Conservation (phyloP, 331 rosid species). For the Cydonia oblonga region DNA sequence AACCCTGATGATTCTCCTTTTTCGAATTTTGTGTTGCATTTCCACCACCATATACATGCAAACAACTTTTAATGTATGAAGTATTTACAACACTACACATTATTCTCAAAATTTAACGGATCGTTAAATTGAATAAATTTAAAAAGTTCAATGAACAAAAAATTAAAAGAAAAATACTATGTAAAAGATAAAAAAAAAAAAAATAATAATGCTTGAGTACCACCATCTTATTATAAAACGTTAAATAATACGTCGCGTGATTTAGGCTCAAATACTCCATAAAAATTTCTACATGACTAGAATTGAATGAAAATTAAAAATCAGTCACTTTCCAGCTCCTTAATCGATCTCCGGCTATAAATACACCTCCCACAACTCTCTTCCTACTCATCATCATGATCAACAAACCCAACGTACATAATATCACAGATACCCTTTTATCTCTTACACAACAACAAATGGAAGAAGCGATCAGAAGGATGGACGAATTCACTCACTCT, state of each 20-base stretch:
- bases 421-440: background rate
- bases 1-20: background rate
- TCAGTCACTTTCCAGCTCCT: background rate
- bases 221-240: too few species aligned
- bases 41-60: too few species aligned
- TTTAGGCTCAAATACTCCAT: too few species aligned
- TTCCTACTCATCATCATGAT: background rate
- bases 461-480: conserved; percentile 67
- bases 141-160: too few species aligned
- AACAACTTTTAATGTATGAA: too few species aligned
- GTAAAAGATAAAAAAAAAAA: too few species aligned
- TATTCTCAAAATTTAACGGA: too few species aligned
- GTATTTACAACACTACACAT: too few species aligned
- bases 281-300: background rate
- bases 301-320: background rate
- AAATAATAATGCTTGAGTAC: too few species aligned
- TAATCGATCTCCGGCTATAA: background rate
- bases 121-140: too few species aligned
- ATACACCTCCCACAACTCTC: background rate
- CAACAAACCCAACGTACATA: background rate
- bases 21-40: conserved; percentile 9
- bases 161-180: too few species aligned
- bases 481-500: conserved; percentile 28
- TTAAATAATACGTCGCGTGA: too few species aligned
- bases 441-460: background rate